A percentile compares a stretch with the other conserved stretches of the same genome.
phyloP scores from a whole-genome alignment of 768 basidiomycete species.

The Mycena alexandri region DNA sequence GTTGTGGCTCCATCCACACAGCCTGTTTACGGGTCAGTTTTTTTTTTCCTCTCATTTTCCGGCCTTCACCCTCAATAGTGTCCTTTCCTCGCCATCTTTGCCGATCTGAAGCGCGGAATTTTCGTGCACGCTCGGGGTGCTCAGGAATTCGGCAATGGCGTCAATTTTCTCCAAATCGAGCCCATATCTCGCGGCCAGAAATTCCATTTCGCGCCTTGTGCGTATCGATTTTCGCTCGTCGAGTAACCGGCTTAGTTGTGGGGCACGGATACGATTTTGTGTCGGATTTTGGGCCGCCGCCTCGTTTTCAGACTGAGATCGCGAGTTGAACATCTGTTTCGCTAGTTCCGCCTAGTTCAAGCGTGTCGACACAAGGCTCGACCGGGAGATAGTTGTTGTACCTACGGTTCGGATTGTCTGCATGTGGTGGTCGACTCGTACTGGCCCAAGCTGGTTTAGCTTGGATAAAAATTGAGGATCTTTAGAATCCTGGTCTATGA shows the following conservation, averaged over 20 bases:
- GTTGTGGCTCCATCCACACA: constrained; percentile 57
- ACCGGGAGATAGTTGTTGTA: not conserved
- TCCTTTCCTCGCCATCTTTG: constrained; percentile 69
- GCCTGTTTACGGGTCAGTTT: constrained; percentile 47
- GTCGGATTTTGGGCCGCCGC: constrained; percentile 55
- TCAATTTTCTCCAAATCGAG: constrained; percentile 68
- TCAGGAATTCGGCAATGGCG: constrained; percentile 68
- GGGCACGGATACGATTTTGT: constrained; percentile 68
- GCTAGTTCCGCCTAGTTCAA: constrained; percentile 45
- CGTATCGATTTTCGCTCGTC: constrained; percentile 69
- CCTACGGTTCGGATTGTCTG: constrained; percentile 62
- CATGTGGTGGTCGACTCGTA: constrained; percentile 77
- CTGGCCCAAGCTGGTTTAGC: constrained; percentile 73
- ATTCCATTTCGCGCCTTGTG: constrained; percentile 56
- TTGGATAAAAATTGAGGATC: constrained; percentile 82
- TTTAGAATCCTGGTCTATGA: constrained; percentile 71
- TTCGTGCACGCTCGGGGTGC: constrained; percentile 71
- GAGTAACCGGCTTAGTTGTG: constrained; percentile 67
- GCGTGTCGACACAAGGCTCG: constrained; percentile 13
- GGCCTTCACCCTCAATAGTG: constrained; percentile 35
- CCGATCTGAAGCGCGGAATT: constrained; percentile 53
- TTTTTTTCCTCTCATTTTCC: not conserved
- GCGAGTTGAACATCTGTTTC: constrained; percentile 64
- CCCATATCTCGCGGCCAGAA: constrained; percentile 66
- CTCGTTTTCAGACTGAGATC: constrained; percentile 68